Base-by-base conservation (phyloP, 345 rosid species). In the Salix brachista region DNA sequence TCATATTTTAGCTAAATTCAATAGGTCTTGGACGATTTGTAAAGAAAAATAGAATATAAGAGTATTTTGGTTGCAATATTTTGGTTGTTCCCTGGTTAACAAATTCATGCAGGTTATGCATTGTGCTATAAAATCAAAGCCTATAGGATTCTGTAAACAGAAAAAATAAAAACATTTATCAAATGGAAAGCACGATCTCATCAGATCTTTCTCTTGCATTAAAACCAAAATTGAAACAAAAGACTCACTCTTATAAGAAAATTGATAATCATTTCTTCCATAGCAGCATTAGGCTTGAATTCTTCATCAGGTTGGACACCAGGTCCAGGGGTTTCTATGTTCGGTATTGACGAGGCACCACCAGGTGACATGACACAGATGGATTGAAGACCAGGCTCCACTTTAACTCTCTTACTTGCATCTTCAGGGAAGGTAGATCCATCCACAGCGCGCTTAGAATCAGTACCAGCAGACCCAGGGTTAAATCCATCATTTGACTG, bases 261-360 rank as follows among this genome's bases (percentile, higher is more conserved):
- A 84, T 94, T 96, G 83, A 96, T 96, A 71, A 96, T 92, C 98
- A 96, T 96, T 86, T 96, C 99, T 86, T 96, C 99, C 99, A 96
- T 96, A 68, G 99, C 99, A 73, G 98, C 99, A 90, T 96, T 96
- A 60, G 98, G 98, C 84, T 96, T 96, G 80, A 93, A 96, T 83
- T 96, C 99, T 82, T 96, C 99, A 80, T 96, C 99, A 73, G 98
- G 95, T 86, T 92, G 99, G 79, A 92, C 88, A 83, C 93, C 88
- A 80, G 97, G 85, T 77, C 99, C 99, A n/a, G 97, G 95, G 82
- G 98, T 90, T 85, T 94, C 99, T 67, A 94, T 84, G 62, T 91
- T 92, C 50, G 97, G 90, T 67, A 94, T 94, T 52, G 97, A 91
- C 67, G 98, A 87, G 41, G 94, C 83, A 84, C 91, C 94, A 67